A percentile compares a stretch with the other conserved stretches of the same genome.
Conservation (phyloP, 306 rosid species). For the Mimosa pudica region DNA sequence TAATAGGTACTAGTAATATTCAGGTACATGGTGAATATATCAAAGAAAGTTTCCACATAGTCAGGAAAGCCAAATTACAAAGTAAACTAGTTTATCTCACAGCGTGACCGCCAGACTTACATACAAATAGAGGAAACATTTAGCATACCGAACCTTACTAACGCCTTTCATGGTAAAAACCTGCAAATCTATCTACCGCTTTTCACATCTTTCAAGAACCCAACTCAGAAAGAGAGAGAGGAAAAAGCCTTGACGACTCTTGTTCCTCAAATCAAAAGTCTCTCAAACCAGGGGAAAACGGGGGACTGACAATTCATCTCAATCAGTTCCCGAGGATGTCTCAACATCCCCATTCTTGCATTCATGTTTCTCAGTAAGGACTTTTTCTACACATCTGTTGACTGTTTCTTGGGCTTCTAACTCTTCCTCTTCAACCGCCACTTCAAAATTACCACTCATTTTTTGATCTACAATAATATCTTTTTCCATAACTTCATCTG, state of each 20-base stretch:
- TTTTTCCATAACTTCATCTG: conserved; percentile 28
- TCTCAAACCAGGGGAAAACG: conserved; percentile 34
- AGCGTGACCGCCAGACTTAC: conserved; percentile 35
- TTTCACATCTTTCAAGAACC: conserved; percentile 28
- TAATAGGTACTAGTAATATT: conserved; percentile 11
- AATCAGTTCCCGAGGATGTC: conserved; percentile 33
- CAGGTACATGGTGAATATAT: conserved; percentile 12
- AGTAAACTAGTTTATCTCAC: conserved; percentile 37
- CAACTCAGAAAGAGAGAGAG: neutral
- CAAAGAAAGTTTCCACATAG: conserved; percentile 11
- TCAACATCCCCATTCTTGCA: conserved; percentile 41
- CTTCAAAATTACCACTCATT: conserved; percentile 35
- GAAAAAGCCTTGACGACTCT: neutral
- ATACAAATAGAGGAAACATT: conserved; percentile 22
- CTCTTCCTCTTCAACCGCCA: conserved; percentile 32
- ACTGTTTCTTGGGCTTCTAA: conserved; percentile 24
- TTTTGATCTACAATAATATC: conserved; percentile 35
- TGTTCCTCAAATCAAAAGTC: conserved; percentile 12
- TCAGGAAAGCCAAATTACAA: conserved; percentile 35
- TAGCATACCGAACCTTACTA: neutral
- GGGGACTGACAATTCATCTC: conserved; percentile 32
- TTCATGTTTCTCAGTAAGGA: conserved; percentile 40
- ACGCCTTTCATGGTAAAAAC: conserved; percentile 27
- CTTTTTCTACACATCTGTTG: conserved; percentile 30
- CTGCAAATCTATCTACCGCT: conserved; percentile 37